Conservation (phyloP, 441 rosid species). For the Lepidium campestre region DNA sequence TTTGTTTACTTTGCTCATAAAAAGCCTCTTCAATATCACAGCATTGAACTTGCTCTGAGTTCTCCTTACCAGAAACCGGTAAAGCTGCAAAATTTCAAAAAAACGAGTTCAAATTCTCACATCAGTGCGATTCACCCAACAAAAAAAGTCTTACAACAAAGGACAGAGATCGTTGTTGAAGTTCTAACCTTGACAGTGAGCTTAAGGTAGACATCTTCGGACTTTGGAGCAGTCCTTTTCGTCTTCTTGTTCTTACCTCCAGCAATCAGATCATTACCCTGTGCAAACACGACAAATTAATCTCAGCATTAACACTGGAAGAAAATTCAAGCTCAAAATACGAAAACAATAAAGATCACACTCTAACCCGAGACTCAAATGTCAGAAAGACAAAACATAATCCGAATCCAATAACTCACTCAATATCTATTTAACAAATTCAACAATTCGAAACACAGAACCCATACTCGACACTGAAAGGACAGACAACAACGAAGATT, state of each 20-base stretch:
- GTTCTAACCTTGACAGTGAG: slow-evolving; percentile 54
- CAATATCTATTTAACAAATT: background rate
- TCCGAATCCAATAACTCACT: background rate
- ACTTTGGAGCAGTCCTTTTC: slow-evolving; percentile 74
- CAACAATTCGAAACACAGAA: background rate
- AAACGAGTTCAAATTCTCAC: background rate
- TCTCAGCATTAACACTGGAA: background rate
- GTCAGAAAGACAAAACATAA: background rate
- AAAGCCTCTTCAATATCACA: slow-evolving; percentile 82
- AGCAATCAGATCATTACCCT: slow-evolving; percentile 90
- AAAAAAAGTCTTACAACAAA: background rate
- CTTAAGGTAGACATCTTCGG: slow-evolving; percentile 87
- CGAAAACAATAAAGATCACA: background rate
- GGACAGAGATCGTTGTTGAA: background rate
- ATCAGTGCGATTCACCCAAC: background rate
- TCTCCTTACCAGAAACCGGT: slow-evolving; percentile 84
- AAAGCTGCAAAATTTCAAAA: slow-evolving; percentile 38
- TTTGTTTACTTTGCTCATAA: slow-evolving; percentile 94
- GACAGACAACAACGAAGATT: background rate
- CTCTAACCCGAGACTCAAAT: background rate
- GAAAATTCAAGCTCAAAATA: background rate
- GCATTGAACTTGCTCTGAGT: slow-evolving; percentile 85
- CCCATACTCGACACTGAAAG: background rate
- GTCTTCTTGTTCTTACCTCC: slow-evolving; percentile 96
- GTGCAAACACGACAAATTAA: slow-evolving; percentile 16